phyloP scores from a whole-genome alignment of 768 basidiomycete species.

The Termitomyces sp. region DNA sequence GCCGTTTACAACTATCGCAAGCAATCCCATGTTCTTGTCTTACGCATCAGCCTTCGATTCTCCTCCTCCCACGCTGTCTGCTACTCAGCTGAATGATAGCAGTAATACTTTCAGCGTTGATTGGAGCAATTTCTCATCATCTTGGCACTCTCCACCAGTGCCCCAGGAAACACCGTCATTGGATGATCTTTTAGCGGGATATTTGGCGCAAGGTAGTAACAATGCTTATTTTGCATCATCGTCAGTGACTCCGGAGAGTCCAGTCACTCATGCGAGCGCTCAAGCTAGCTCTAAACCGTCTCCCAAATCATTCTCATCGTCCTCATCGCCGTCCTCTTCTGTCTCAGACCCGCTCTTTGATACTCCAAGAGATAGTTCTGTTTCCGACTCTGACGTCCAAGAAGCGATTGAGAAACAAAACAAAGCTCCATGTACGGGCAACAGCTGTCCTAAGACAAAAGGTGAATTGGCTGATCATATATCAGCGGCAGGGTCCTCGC shows the following conservation, averaged over 20 bases:
- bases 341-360: slow-evolving; percentile 30
- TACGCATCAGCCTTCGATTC: slow-evolving; percentile 57
- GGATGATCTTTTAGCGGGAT: slow-evolving; percentile 42
- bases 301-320: slow-evolving; percentile 32
- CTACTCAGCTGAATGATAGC: slow-evolving; percentile 5
- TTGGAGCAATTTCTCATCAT: slow-evolving; percentile 38
- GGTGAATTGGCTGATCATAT: slow-evolving; percentile 49
- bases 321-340: slow-evolving; percentile 29
- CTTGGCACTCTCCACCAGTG: slow-evolving; percentile 35
- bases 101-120: slow-evolving; percentile 40
- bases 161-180: slow-evolving; percentile 31
- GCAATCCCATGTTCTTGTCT: slow-evolving; percentile 83
- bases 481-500: slow-evolving; percentile 48
- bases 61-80: slow-evolving; percentile 23
- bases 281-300: slow-evolving; percentile 14
- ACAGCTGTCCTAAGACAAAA: slow-evolving; percentile 50
- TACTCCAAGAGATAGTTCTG: slow-evolving; percentile 26
- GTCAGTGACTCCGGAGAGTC: slow-evolving; percentile 43
- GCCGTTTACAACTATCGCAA: slow-evolving; percentile 75
- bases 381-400: slow-evolving; percentile 24
- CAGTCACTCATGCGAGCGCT: slow-evolving; percentile 39
- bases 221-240: slow-evolving; percentile 24
- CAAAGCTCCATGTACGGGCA: not conserved
- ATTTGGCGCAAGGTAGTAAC: slow-evolving; percentile 25
- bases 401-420: slow-evolving; percentile 14